Evolutionary conservation across 23 red algal species (phyloP).

Genomic region (Gracilaria vermiculophylla): DNA sequence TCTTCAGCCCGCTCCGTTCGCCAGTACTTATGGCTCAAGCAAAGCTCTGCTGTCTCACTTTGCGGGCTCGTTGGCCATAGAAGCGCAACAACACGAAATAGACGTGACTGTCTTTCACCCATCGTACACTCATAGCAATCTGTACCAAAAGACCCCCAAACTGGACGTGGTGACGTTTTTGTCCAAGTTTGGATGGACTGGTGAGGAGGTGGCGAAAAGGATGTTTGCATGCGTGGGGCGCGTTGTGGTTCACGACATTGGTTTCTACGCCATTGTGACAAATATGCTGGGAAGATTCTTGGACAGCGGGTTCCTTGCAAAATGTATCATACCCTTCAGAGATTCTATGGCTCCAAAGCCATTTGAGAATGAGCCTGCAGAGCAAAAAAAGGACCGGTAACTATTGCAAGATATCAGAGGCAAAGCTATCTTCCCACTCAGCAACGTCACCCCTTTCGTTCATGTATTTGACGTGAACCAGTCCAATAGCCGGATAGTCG

Average conservation of each 20-base stretch:
- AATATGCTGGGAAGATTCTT: constrained; percentile 55
- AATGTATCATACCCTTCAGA: constrained; percentile 61
- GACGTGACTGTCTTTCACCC: constrained; percentile 88
- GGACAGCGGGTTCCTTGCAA: constrained; percentile 60
- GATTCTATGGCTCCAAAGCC: constrained; percentile 48
- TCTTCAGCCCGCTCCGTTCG: constrained; percentile 77
- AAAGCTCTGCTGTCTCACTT: constrained; percentile 89
- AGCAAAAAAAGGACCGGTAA: neutral
- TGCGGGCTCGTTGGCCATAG: constrained; percentile 85
- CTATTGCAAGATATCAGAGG: too few relatives aligned
- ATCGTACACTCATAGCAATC: constrained; percentile 86
- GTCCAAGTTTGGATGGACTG: constrained; percentile 83
- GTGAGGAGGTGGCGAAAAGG: constrained; percentile 70
- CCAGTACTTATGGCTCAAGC: constrained; percentile 82
- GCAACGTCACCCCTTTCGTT: too few relatives aligned
- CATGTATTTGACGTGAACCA: too few relatives aligned
- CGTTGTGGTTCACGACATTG: constrained; percentile 73
- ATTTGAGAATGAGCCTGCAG: neutral
- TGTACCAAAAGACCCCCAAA: constrained; percentile 78
- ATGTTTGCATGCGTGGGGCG: constrained; percentile 73
- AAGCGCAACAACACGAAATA: constrained; percentile 73
- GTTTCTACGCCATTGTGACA: constrained; percentile 69
- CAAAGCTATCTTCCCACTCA: too few relatives aligned
- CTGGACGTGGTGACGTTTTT: constrained; percentile 77
- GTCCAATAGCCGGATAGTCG: too few relatives aligned